Conservation (phyloP, 305 asterid species). For the Fraxinus velutina region DNA sequence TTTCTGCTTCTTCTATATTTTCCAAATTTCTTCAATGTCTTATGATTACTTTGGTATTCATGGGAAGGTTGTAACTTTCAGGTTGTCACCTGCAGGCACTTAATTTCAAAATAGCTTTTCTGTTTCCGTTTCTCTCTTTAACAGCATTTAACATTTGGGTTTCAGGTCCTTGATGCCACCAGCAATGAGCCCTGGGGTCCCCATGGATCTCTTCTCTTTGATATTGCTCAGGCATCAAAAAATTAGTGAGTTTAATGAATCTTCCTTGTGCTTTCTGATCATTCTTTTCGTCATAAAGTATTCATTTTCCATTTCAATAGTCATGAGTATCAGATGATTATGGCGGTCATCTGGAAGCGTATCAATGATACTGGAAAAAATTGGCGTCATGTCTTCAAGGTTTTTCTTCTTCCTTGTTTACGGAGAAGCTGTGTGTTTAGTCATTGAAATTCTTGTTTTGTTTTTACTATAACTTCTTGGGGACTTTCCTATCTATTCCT, state of each 20-base stretch:
- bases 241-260: constrained; percentile 57
- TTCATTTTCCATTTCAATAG: constrained; percentile 41
- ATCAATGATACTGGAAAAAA: constrained; percentile 83
- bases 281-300: constrained; percentile 11
- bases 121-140: neutral
- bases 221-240: constrained; percentile 83
- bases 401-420: constrained; percentile 23
- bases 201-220: constrained; percentile 93
- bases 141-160: constrained; percentile 19
- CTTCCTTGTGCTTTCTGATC: constrained; percentile 6
- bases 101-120: constrained; percentile 3
- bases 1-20: neutral
- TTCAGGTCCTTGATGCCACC: constrained; percentile 92
- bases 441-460: neutral
- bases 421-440: neutral
- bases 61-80: neutral
- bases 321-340: constrained; percentile 87
- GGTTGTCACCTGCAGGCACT: neutral
- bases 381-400: constrained; percentile 97
- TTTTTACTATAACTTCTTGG: neutral
- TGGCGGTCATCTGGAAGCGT: constrained; percentile 93
- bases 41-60: neutral
- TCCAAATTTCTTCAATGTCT: neutral
- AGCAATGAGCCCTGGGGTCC: constrained; percentile 99
- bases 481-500: neutral